Percentiles rank a stretch among this genome's conserved stretches.
These are phyloP conservation scores for Dendrobium huoshanense DNA, from an alignment of 106 monocot species.

Conservation along the genomic window DNA sequence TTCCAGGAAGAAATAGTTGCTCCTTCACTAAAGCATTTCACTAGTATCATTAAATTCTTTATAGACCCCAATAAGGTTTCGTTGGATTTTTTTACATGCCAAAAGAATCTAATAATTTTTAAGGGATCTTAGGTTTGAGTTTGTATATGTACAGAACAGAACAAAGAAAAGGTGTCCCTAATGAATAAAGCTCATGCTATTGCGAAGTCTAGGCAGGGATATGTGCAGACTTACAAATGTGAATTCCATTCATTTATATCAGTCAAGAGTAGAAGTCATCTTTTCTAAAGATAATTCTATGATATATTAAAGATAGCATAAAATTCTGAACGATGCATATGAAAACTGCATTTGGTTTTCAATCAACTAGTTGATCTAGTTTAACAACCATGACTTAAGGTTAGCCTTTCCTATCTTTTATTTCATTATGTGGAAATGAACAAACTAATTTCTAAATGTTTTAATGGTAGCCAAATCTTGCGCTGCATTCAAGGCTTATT, in stretches of 20 bases:
- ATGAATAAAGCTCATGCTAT: too few relatives aligned
- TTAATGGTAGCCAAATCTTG: not conserved
- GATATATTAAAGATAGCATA: not conserved
- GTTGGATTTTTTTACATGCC: not conserved
- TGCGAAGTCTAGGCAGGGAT: not conserved
- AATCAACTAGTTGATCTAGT: not conserved
- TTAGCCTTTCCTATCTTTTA: not conserved
- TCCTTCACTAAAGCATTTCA: not conserved
- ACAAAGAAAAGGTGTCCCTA: too few relatives aligned
- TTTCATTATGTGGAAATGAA: not conserved
- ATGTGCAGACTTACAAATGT: not conserved
- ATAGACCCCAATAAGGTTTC: not conserved
- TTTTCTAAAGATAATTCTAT: not conserved
- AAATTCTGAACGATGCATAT: not conserved
- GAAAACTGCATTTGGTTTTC: not conserved
- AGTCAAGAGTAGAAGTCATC: not conserved
- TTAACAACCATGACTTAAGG: conserved; percentile 1
- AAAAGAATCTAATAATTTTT: not conserved
- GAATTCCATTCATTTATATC: not conserved
- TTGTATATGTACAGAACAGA: too few relatives aligned
- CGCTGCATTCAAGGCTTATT: not conserved
- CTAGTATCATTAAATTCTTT: not conserved
- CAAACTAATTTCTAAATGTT: not conserved
- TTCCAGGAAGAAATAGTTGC: not conserved
- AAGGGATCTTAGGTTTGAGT: too few relatives aligned